These are phyloP conservation scores for Marasmius tenuissimus DNA, from an alignment of 1,284 basidiomycete genomes.

Conservation along the genomic window DNA sequence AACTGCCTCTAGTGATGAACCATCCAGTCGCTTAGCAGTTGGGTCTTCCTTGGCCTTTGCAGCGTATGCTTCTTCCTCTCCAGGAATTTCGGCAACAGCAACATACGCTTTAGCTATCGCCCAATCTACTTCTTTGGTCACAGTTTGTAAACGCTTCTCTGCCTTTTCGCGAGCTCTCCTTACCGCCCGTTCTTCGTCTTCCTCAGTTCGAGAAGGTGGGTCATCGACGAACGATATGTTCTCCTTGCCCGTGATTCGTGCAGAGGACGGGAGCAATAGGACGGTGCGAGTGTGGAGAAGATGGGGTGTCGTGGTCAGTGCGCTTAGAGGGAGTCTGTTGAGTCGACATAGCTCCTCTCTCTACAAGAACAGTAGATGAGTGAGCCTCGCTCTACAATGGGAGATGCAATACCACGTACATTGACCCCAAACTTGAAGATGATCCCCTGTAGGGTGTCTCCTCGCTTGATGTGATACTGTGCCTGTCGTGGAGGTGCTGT, in stretches of 20 bases:
- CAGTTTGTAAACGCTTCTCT: conserved; percentile 56
- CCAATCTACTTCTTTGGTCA: conserved; percentile 71
- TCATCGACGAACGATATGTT: conserved; percentile 14
- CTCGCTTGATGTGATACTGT: conserved; percentile 57
- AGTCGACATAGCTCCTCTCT: conserved; percentile 58
- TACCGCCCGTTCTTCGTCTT: conserved; percentile 38
- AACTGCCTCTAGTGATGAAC: conserved; percentile 39
- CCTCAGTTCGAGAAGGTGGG: conserved; percentile 19
- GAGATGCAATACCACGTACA: conserved; percentile 38
- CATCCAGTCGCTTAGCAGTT: conserved; percentile 13
- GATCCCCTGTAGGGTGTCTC: conserved; percentile 69
- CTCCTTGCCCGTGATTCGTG: conserved; percentile 10
- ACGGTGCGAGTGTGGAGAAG: conserved; percentile 68
- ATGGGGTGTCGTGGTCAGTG: conserved; percentile 70
- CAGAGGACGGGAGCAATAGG: conserved; percentile 50
- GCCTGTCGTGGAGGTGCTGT: conserved; percentile 19
- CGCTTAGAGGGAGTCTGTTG: conserved; percentile 65
- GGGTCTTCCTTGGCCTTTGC: conserved; percentile 19
- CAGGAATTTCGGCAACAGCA: conserved; percentile 52
- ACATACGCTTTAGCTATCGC: conserved; percentile 66
- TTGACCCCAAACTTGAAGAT: conserved; percentile 60
- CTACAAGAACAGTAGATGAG: conserved; percentile 30
- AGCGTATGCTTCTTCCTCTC: conserved; percentile 24
- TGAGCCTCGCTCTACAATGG: background rate
- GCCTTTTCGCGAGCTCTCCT: conserved; percentile 53